Percentiles rank a stretch among this genome's conserved stretches.
Evolutionary conservation across 1,284 basidiomycete species (phyloP).

Genomic region (Thelephora terrestris): DNA sequence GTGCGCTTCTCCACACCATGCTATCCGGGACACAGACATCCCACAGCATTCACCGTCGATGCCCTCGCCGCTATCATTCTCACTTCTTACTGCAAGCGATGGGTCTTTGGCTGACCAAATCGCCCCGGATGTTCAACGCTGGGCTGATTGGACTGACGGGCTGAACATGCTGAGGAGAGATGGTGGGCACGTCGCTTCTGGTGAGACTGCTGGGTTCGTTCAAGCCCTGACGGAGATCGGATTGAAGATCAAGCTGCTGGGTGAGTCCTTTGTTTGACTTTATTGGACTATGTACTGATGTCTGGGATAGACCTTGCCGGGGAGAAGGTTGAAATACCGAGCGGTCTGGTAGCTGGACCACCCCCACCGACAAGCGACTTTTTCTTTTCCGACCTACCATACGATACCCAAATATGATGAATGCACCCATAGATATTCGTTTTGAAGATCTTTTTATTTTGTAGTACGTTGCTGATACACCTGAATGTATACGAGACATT

Average conservation of each 20-base stretch:
- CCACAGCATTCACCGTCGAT: slow-evolving; percentile 34
- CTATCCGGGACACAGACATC: slow-evolving; percentile 46
- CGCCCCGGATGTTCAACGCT: slow-evolving; percentile 75
- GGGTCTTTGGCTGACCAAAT: slow-evolving; percentile 79
- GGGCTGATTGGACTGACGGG: slow-evolving; percentile 96
- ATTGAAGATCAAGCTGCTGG: slow-evolving; percentile 85
- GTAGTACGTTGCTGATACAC: too few relatives aligned
- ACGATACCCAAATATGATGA: slow-evolving; percentile 17
- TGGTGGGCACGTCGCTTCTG: slow-evolving; percentile 71
- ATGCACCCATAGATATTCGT: background rate
- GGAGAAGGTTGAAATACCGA: slow-evolving; percentile 87
- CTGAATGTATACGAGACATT: too few relatives aligned
- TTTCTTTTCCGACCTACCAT: slow-evolving; percentile 68
- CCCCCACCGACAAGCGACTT: slow-evolving; percentile 79
- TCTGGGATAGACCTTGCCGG: slow-evolving; percentile 69
- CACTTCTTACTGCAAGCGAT: slow-evolving; percentile 63
- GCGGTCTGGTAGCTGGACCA: slow-evolving; percentile 54
- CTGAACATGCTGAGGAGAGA: slow-evolving; percentile 79
- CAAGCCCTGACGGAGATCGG: slow-evolving; percentile 87
- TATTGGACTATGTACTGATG: background rate
- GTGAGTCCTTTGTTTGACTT: slow-evolving; percentile 32
- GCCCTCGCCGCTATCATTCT: slow-evolving; percentile 72
- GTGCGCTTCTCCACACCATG: slow-evolving; percentile 57
- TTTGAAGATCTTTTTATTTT: too few relatives aligned
- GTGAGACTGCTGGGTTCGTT: slow-evolving; percentile 80